Percentiles rank a stretch among this genome's conserved stretches.
These are phyloP conservation scores for Chalaropsis ovoidea DNA, from an alignment of 2,329 filamentous ascomycete species.

Conservation along the genomic window DNA sequence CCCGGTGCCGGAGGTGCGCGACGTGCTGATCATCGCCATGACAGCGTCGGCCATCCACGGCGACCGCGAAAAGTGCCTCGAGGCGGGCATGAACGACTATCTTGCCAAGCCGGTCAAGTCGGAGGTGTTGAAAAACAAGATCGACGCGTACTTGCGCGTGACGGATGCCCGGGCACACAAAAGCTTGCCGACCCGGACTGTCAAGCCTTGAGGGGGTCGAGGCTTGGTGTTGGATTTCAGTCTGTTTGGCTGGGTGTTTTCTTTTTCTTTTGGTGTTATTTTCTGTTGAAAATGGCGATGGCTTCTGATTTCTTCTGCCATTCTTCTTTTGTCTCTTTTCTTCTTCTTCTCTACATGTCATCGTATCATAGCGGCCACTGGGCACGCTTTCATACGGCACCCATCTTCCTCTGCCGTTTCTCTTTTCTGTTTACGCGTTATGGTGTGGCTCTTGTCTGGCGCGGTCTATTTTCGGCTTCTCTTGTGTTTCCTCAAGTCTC, in stretches of 20 bases:
- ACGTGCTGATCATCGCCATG: conserved; percentile 92
- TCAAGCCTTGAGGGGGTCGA: neutral
- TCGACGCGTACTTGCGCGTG: conserved; percentile 48
- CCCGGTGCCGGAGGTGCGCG: conserved; percentile 61
- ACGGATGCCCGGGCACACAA: conserved; percentile 29
- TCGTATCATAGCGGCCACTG: neutral
- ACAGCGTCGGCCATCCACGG: conserved; percentile 90
- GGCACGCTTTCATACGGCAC: too few species aligned
- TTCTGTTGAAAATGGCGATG: neutral
- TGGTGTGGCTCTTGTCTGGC: neutral
- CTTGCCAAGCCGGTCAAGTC: conserved; percentile 90
- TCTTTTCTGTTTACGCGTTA: neutral
- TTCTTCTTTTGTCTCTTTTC: neutral
- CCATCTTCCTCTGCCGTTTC: neutral
- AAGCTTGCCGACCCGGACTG: conserved; percentile 27
- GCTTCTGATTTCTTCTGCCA: neutral
- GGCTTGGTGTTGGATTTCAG: neutral
- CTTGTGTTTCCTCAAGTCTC: neutral
- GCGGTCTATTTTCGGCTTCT: too few species aligned
- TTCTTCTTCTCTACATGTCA: neutral
- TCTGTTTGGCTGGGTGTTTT: conserved; percentile 11
- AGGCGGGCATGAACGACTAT: conserved; percentile 95
- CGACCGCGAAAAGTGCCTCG: conserved; percentile 89
- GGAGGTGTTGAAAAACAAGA: conserved; percentile 73
- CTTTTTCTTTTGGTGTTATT: neutral